Evolutionary conservation across 306 rosid genomes (phyloP).

Genomic region (Trifolium pratense): DNA sequence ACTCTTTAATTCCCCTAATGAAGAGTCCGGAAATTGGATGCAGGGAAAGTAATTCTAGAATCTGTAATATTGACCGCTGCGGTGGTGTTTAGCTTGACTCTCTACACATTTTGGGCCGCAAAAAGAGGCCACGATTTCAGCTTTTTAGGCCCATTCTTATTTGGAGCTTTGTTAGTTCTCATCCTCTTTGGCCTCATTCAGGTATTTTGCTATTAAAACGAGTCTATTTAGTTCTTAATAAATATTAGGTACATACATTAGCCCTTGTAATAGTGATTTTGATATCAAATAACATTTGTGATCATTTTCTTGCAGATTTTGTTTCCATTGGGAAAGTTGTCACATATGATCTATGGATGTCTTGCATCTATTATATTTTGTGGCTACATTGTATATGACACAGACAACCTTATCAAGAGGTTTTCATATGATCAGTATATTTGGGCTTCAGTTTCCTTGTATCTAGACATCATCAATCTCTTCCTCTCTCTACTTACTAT

Average conservation of each 20-base stretch:
- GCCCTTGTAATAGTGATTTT: background rate
- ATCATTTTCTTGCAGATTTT: slow-evolving; percentile 9
- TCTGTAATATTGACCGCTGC: slow-evolving; percentile 74
- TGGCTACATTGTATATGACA: slow-evolving; percentile 84
- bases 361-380: slow-evolving; percentile 80
- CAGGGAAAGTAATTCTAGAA: slow-evolving; percentile 88
- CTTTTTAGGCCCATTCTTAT: slow-evolving; percentile 85
- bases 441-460: slow-evolving; percentile 81
- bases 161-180: slow-evolving; percentile 74
- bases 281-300: background rate
- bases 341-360: slow-evolving; percentile 74
- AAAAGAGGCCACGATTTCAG: slow-evolving; percentile 83
- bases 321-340: slow-evolving; percentile 70
- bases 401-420: slow-evolving; percentile 86
- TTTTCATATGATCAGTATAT: slow-evolving; percentile 80
- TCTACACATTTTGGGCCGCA: slow-evolving; percentile 95
- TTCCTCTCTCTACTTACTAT: slow-evolving; percentile 75
- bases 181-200: slow-evolving; percentile 71
- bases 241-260: too few relatives aligned
- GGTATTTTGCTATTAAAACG: slow-evolving; percentile 45
- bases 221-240: too few relatives aligned
- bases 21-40: slow-evolving; percentile 22
- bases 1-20: background rate
- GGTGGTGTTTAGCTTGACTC: slow-evolving; percentile 71
- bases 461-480: slow-evolving; percentile 86